A percentile compares a stretch with the other conserved stretches of the same genome.
These are phyloP conservation scores for Coemansia sp. DNA, from an alignment of 192 early-diverging fungal genomes.

Conservation along the genomic window DNA sequence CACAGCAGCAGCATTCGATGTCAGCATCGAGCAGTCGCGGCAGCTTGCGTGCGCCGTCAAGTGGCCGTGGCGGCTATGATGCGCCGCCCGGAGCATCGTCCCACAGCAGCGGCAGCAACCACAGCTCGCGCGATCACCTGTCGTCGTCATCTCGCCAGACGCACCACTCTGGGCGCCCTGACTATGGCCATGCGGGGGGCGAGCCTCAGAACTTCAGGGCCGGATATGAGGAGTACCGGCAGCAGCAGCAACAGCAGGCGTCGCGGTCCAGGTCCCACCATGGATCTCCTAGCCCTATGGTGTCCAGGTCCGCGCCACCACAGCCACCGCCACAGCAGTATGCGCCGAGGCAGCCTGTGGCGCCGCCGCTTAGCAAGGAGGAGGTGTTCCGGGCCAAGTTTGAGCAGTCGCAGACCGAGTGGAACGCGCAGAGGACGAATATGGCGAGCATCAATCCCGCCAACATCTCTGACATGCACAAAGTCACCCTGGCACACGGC, in stretches of 20 bases:
- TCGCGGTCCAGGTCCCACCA: constrained; percentile 25
- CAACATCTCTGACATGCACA: constrained; percentile 42
- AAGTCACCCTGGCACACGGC: constrained; percentile 23
- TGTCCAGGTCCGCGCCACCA: constrained; percentile 9
- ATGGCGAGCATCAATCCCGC: constrained; percentile 20
- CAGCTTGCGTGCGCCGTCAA: constrained; percentile 14
- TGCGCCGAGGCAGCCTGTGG: constrained; percentile 4
- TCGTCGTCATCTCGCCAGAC: constrained; percentile 1
- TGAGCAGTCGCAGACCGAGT: constrained; percentile 48
- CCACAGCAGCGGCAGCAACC: not conserved
- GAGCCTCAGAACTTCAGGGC: constrained; percentile 34
- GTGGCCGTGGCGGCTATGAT: constrained; percentile 18
- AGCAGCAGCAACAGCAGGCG: constrained; percentile 22
- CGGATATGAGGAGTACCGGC: constrained; percentile 44
- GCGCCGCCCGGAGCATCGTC: constrained; percentile 6
- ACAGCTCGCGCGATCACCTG: constrained; percentile 3
- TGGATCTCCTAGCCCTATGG: not conserved
- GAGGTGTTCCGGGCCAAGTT: constrained; percentile 51
- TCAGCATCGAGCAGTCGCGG: constrained; percentile 8
- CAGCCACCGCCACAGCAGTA: constrained; percentile 22
- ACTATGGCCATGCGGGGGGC: constrained; percentile 5
- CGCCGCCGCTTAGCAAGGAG: constrained; percentile 32
- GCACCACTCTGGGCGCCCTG: constrained; percentile 2
- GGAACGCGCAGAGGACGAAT: constrained; percentile 30
- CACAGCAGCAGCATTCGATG: not conserved